Percentiles rank a stretch among this genome's conserved stretches.
phyloP scores from a whole-genome alignment of 768 basidiomycete species.

The Leccinum olivaceopallidum region DNA sequence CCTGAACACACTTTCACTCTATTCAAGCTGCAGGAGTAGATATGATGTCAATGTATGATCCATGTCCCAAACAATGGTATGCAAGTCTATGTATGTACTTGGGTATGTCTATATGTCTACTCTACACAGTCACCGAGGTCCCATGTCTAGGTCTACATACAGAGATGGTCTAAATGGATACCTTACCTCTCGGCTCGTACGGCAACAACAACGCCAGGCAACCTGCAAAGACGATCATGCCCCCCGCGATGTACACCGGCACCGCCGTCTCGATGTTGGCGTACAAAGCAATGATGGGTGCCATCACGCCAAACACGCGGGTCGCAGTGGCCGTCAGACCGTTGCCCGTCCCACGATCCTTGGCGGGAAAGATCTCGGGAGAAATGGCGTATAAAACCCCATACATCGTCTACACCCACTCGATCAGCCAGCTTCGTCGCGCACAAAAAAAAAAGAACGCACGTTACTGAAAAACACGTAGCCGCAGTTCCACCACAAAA shows the following conservation, averaged over 20 bases:
- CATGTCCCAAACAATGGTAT: neutral
- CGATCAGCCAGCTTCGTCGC: neutral
- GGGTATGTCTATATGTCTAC: neutral
- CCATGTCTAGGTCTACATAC: neutral
- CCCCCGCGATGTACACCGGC: slow-evolving; percentile 73
- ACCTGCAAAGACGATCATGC: slow-evolving; percentile 61
- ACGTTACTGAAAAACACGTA: slow-evolving; percentile 67
- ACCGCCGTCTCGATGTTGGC: slow-evolving; percentile 62
- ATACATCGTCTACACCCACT: slow-evolving; percentile 60
- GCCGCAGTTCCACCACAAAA: slow-evolving; percentile 81
- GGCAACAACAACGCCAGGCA: slow-evolving; percentile 62
- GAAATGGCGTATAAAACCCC: slow-evolving; percentile 72
- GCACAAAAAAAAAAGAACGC: slow-evolving; percentile 17
- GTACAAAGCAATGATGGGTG: slow-evolving; percentile 67
- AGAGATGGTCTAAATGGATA: slow-evolving; percentile 48
- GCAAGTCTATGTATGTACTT: neutral
- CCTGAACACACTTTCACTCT: too few species aligned
- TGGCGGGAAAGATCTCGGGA: slow-evolving; percentile 70
- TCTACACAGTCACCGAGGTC: neutral
- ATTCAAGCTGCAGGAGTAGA: too few species aligned
- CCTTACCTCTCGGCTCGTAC: slow-evolving; percentile 72
- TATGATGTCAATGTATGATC: neutral
- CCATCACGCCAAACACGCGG: slow-evolving; percentile 66
- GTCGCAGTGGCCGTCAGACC: slow-evolving; percentile 59
- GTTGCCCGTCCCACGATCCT: slow-evolving; percentile 73